Percentiles rank a stretch among this genome's conserved stretches.
These are phyloP conservation scores for Silene noctiflora DNA, from an alignment of 179 eudicot species.

Conservation along the genomic window DNA sequence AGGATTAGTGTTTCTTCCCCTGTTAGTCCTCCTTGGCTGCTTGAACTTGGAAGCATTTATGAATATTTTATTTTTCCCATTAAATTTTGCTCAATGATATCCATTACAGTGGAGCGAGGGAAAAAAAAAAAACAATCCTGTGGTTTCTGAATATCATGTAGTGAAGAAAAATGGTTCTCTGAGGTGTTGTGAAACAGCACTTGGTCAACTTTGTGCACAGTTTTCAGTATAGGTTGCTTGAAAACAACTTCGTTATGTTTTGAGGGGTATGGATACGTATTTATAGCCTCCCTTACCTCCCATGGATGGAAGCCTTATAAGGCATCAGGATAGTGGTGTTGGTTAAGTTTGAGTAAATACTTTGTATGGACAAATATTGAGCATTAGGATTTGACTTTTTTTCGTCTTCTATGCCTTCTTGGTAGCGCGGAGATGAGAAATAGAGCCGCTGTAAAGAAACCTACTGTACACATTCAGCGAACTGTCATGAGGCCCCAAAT, in stretches of 20 bases:
- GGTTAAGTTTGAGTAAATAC: not conserved
- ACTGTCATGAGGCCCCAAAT: conserved; percentile 25
- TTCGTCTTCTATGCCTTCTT: not conserved
- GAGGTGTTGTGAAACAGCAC: too few species aligned
- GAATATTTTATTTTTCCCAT: too few species aligned
- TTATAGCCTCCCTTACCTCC: too few species aligned
- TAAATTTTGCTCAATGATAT: too few species aligned
- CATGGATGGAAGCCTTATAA: too few species aligned
- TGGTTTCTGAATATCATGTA: too few species aligned
- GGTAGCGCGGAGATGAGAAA: conserved; percentile 60
- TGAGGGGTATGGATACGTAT: not conserved
- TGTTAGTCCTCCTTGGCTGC: not conserved
- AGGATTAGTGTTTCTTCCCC: too few species aligned
- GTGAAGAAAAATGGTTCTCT: too few species aligned
- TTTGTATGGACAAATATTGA: not conserved
- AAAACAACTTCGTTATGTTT: not conserved
- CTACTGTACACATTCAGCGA: conserved; percentile 35
- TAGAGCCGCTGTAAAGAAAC: conserved; percentile 50
- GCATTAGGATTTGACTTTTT: not conserved
- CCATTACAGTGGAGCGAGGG: too few species aligned
- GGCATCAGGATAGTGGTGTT: not conserved
- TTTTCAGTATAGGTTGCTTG: not conserved
- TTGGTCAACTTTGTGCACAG: not conserved
- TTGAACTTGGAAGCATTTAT: conserved; percentile 12
- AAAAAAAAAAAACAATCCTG: too few species aligned